Evolutionary conservation across 495 filamentous ascomycete genomes (phyloP), one percentile per base, ranked within the genome.

Genomic region (Xylaria sp.): DNA sequence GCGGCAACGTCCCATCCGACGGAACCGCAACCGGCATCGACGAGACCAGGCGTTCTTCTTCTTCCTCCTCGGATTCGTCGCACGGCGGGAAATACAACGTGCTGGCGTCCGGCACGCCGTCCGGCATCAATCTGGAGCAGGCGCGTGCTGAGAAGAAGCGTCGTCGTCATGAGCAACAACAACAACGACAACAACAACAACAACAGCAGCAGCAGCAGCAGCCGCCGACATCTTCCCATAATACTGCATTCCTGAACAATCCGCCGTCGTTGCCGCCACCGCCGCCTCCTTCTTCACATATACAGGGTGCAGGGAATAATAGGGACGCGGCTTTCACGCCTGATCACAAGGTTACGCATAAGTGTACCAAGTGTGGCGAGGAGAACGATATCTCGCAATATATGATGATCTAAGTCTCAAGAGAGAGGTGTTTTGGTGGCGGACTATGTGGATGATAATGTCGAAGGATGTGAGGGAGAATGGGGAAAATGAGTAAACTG

Each of bases 101-200:
- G 1, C 73, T 80, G 2, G 24, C 80, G 1, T 76, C 79, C 0
- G 77, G 78, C 17, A 80, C 74, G 1, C 72, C 77, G 5, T 79
- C 78, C 3, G 78, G 74, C 5, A 63, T 79, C n/a, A 75, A 76
- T 58, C 50, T 74, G 35, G 67, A 70, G n/a, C 44, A 70, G 2
- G 35, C 11, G 19, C 41, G 29, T 37, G 57, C 57, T 33, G 57
- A 59, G 57, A 37, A 63, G 40, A 9, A 63, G 61, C 21, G 31
- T 44, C 61, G 40, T 17, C 37, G 26, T 40, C 21, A n/a, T n/a
- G n/a, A n/a, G n/a, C n/a, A n/a, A n/a, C n/a, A n/a, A n/a, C n/a
- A n/a, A n/a, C n/a, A n/a, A n/a, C n/a, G n/a, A n/a, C n/a, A n/a
- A n/a, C n/a, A n/a, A n/a, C n/a, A n/a, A n/a, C n/a, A n/a, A n/a